These are phyloP conservation scores for Phytophthora niederhauseri DNA, from an alignment of 352 stramenopile genomes.

Conservation along the genomic window DNA sequence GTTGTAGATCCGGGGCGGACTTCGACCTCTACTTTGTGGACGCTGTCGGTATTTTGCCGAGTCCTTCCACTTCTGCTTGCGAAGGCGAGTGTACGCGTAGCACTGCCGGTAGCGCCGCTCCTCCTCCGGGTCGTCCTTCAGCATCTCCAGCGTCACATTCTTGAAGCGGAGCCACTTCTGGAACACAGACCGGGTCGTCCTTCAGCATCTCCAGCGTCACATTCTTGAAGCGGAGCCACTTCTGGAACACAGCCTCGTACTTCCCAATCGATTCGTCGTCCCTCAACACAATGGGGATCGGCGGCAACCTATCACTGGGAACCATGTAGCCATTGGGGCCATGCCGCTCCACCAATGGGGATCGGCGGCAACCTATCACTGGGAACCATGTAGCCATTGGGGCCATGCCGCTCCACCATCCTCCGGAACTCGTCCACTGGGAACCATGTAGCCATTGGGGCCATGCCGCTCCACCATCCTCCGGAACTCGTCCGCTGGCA, in stretches of 20 bases:
- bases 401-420: background rate
- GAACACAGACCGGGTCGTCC: background rate
- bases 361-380: constrained; percentile 2
- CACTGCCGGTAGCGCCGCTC: background rate
- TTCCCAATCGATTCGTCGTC: background rate
- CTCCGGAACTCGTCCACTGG: background rate
- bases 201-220: constrained; percentile 1
- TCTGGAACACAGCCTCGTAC: constrained; percentile 7
- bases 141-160: background rate
- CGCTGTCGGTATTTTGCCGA: background rate
- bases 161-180: constrained; percentile 11
- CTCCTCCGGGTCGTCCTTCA: background rate
- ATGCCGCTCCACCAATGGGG: background rate
- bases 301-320: background rate
- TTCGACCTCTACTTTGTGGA: background rate
- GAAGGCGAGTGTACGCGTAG: background rate
- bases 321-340: constrained; percentile 3
- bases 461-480: background rate
- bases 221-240: constrained; percentile 6
- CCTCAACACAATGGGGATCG: constrained; percentile 13
- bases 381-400: background rate
- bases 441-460: background rate
- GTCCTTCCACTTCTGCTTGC: background rate
- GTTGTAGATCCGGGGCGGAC: background rate
- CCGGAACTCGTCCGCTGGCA: background rate